Conservation (phyloP, 192 early-diverging fungal genomes). For the Coemansia asiatica region DNA sequence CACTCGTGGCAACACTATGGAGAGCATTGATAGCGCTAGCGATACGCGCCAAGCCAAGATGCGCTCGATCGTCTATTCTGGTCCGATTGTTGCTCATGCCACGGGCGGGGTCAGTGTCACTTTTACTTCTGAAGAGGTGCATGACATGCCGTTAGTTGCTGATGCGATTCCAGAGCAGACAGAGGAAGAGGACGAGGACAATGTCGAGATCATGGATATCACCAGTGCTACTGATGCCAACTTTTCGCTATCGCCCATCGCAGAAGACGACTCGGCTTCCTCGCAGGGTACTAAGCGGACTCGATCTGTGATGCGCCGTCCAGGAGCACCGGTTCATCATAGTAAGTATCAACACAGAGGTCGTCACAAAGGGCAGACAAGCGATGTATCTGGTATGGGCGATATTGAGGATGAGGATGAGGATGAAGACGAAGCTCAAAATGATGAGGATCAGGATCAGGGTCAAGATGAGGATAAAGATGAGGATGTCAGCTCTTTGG, state of each 20-base stretch:
- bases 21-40: slow-evolving; percentile 16
- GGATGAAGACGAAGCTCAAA: background rate
- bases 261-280: background rate
- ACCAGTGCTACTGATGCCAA: background rate
- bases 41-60: slow-evolving; percentile 17
- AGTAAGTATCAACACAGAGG: background rate
- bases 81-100: slow-evolving; percentile 35
- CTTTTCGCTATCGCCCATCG: background rate
- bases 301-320: slow-evolving; percentile 7
- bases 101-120: slow-evolving; percentile 52
- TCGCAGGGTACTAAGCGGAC: slow-evolving; percentile 11
- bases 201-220: slow-evolving; percentile 8
- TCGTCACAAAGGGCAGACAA: background rate
- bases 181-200: slow-evolving; percentile 17
- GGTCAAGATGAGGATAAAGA: background rate
- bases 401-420: slow-evolving; percentile 9
- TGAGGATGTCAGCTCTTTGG: too few relatives aligned
- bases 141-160: slow-evolving; percentile 30
- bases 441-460: background rate
- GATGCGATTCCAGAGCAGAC: too few relatives aligned
- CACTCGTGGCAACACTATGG: slow-evolving; percentile 25
- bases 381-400: background rate
- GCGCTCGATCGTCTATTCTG: slow-evolving; percentile 47
- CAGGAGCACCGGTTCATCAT: background rate
- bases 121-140: slow-evolving; percentile 46